These are phyloP conservation scores for Flaveria ramosissima DNA, from an alignment of 129 eudicot genomes.

Conservation along the genomic window DNA sequence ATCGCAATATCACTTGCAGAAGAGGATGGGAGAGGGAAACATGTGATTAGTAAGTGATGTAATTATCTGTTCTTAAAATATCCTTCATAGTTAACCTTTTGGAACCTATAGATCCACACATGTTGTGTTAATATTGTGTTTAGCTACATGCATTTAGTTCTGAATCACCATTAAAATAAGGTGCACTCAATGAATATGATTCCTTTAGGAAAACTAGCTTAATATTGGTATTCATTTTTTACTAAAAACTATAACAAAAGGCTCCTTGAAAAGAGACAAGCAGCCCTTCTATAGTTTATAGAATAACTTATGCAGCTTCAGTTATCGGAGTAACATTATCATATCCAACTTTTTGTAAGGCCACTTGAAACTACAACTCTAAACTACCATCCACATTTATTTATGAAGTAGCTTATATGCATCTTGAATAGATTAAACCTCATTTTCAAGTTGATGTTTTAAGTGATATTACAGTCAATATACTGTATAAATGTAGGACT, in stretches of 20 bases:
- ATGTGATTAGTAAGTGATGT: constrained; percentile 56
- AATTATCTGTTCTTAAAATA: constrained; percentile 10
- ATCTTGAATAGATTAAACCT: no score
- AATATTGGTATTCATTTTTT: background rate
- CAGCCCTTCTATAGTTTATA: no score
- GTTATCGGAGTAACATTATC: no score
- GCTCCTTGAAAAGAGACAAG: background rate
- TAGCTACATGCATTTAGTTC: constrained; percentile 12
- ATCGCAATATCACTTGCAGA: constrained; percentile 87
- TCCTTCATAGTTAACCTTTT: background rate
- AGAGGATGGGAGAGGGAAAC: constrained; percentile 57
- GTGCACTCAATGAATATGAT: background rate
- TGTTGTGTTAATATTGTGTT: background rate
- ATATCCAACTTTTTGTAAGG: no score
- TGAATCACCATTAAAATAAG: background rate
- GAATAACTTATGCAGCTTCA: no score
- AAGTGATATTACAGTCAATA: background rate
- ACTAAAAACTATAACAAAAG: background rate
- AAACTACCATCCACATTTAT: no score
- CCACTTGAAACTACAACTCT: no score
- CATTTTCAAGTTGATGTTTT: background rate
- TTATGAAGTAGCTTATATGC: no score
- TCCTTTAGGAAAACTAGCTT: background rate
- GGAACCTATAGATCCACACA: background rate
- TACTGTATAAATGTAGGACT: background rate